Evolutionary conservation across 768 basidiomycete species (phyloP), one percentile per base, ranked within the genome.

Genomic region (Podaxis carcinomalis): DNA sequence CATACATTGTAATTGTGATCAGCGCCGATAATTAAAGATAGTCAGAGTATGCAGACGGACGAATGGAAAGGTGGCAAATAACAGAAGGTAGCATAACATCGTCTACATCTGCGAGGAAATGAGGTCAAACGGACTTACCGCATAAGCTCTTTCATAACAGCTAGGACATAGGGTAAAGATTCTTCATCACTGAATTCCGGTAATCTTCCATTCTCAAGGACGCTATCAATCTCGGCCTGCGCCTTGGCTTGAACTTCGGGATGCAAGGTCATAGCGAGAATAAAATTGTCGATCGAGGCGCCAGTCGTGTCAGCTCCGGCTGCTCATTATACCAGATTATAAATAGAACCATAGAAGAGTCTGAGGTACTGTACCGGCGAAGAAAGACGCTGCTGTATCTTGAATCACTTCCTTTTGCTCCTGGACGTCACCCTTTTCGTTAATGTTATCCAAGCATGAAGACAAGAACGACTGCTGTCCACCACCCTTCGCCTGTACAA

Each of bases 361-460:
- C 21, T 28, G 27, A 32, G 1, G 36, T 28, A 14, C 10, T 42
- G 32, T 60, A 75, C 75, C 71, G 37, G 64, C 68, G 36, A 72
- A 72, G 21, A 80, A 71, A 4, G 73, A 76, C 0, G 74, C 79
- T 2, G 78, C 79, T 1, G 74, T 76, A 36, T 80, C 79, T 28
- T 76, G 64, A 25, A 74, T 72, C 23, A 68, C 62, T 14, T 69
- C 63, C 40, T 62, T 58, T 51, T 67, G 63, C 36, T 69, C 63
- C 11, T 61, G 37, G 1, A 54, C 11, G 57, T 71, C 67, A 16
- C 54, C 21, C 16, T 44, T 66, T 32, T 66, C 64, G 42, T 72
- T 67, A 10, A 67, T 42, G 10, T 62, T 63, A 47, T 67, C 67
- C 9, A 72, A 40, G 21, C 61, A 67, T 9, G 57, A 57, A 10